phyloP scores from a whole-genome alignment of 2,329 filamentous ascomycete genomes.

The Emergomyces orientalis region DNA sequence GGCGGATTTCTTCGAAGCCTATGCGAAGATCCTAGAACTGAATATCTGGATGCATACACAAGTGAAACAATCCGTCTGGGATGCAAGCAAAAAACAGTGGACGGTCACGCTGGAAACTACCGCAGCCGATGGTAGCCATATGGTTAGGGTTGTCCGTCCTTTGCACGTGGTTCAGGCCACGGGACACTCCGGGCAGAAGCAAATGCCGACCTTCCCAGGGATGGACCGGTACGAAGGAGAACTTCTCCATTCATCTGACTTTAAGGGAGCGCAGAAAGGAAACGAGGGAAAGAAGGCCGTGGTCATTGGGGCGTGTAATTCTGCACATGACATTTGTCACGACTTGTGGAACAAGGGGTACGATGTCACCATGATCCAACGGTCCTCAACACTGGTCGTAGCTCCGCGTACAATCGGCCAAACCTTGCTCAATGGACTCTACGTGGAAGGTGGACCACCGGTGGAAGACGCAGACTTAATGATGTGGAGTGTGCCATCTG shows the following conservation, averaged over 20 bases:
- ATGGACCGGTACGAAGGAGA: slow-evolving; percentile 36
- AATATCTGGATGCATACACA: slow-evolving; percentile 38
- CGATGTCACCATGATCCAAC: slow-evolving; percentile 47
- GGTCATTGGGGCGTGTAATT: slow-evolving; percentile 43
- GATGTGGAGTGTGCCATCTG: slow-evolving; percentile 25
- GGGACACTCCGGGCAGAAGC: slow-evolving; percentile 37
- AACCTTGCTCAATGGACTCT: slow-evolving; percentile 37
- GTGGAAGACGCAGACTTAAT: slow-evolving; percentile 45
- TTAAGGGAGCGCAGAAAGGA: slow-evolving; percentile 32
- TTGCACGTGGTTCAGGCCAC: slow-evolving; percentile 43
- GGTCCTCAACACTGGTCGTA: slow-evolving; percentile 43
- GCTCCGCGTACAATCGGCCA: slow-evolving; percentile 37
- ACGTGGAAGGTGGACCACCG: slow-evolving; percentile 40
- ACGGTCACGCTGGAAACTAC: not conserved
- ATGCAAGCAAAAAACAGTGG: not conserved
- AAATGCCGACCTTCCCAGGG: slow-evolving; percentile 33
- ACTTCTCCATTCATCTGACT: slow-evolving; percentile 37
- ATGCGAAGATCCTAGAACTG: slow-evolving; percentile 41
- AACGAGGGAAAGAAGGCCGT: slow-evolving; percentile 38
- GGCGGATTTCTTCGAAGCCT: slow-evolving; percentile 42
- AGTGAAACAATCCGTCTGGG: slow-evolving; percentile 24
- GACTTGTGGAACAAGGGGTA: slow-evolving; percentile 43
- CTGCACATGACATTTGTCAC: slow-evolving; percentile 44
- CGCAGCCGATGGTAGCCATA: not conserved
- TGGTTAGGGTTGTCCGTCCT: slow-evolving; percentile 23